These are phyloP conservation scores for Trichaptum fuscoviolaceum DNA, from an alignment of 768 basidiomycete species.

Conservation along the genomic window DNA sequence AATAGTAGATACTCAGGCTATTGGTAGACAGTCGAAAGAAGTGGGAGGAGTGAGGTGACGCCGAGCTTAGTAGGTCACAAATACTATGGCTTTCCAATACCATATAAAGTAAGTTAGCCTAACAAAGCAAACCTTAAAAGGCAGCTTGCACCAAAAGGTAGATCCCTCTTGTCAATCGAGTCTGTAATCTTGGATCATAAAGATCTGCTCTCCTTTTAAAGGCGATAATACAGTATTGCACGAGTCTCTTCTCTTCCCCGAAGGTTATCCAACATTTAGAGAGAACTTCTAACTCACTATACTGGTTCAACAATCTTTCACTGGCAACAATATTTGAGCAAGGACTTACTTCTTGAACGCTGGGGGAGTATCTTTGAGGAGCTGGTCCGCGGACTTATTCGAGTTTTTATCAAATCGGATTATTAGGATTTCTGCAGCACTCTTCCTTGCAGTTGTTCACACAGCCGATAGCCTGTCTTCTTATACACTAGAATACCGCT, in stretches of 20 bases:
- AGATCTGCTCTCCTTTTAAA: neutral
- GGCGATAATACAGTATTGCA: neutral
- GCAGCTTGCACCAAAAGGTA: neutral
- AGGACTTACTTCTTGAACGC: too few relatives aligned
- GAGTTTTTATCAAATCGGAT: neutral
- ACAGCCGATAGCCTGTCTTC: neutral
- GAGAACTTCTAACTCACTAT: too few relatives aligned
- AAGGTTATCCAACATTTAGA: too few relatives aligned
- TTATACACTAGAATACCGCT: neutral
- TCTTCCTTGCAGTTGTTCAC: too few relatives aligned
- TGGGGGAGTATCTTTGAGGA: neutral
- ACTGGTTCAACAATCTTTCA: too few relatives aligned
- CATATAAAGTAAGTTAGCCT: neutral
- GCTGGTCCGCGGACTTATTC: neutral
- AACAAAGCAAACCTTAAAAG: neutral
- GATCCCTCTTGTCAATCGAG: neutral
- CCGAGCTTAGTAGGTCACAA: too few relatives aligned
- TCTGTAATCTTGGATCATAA: neutral
- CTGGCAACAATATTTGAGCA: too few relatives aligned
- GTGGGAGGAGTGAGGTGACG: too few relatives aligned
- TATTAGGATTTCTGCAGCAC: too few relatives aligned
- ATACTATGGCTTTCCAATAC: too few relatives aligned
- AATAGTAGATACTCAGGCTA: too few relatives aligned
- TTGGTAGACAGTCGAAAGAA: too few relatives aligned
- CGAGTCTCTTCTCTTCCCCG: neutral